Conservation (phyloP, 2,329 filamentous ascomycete genomes). For the Albifimbria verrucaria region DNA sequence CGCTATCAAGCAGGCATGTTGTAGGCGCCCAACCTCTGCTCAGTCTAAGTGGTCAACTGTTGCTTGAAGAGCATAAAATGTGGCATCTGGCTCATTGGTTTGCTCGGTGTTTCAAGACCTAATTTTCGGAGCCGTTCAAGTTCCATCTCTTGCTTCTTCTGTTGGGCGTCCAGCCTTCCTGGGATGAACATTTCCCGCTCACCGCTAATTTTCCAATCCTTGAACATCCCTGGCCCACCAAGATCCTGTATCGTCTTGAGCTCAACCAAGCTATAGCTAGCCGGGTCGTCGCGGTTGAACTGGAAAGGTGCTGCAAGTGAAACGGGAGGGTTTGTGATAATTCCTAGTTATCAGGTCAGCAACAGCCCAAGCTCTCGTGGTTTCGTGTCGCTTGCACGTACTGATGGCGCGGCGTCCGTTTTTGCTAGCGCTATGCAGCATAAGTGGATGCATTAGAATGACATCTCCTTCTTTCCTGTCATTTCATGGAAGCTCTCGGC, state of each 20-base stretch:
- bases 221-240: conserved; percentile 27
- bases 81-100: no score
- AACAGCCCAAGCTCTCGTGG: no score
- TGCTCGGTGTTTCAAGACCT: neutral
- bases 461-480: conserved; percentile 52
- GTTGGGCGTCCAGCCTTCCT: conserved; percentile 20
- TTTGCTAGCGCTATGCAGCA: conserved; percentile 52
- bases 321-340: conserved; percentile 36
- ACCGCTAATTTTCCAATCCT: conserved; percentile 46
- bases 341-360: no score
- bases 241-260: conserved; percentile 43
- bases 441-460: conserved; percentile 59
- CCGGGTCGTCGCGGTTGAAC: conserved; percentile 35
- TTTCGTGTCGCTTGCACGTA: no score
- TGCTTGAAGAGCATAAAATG: no score
- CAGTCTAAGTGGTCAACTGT: no score
- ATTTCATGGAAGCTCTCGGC: conserved; percentile 45
- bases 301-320: conserved; percentile 35
- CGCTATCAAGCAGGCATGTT: no score
- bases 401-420: conserved; percentile 15
- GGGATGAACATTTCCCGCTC: conserved; percentile 47
- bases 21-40: no score
- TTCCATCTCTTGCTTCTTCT: conserved; percentile 17
- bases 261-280: conserved; percentile 54
- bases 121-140: conserved; percentile 33